Percentiles rank a stretch among this genome's conserved stretches.
Conservation (phyloP, 139 green algal species). For the Tetraselmis striata region DNA sequence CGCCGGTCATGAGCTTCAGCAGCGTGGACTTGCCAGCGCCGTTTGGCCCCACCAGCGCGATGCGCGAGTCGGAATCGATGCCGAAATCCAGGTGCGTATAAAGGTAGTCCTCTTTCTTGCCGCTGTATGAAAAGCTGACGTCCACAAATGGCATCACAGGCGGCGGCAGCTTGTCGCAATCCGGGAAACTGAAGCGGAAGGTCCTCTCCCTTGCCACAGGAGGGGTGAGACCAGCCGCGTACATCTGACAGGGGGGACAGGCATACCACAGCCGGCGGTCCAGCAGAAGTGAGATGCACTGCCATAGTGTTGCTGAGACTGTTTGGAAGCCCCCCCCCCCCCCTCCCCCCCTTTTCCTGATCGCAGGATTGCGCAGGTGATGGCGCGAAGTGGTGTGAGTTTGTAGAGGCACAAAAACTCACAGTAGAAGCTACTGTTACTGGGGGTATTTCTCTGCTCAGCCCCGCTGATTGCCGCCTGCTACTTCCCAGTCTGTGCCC, state of each 20-base stretch:
- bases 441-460: too few species aligned
- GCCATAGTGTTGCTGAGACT: too few species aligned
- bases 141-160: slow-evolving; percentile 64
- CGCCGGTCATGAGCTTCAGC: slow-evolving; percentile 91
- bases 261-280: too few species aligned
- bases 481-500: too few species aligned
- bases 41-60: slow-evolving; percentile 92
- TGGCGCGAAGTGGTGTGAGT: too few species aligned
- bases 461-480: too few species aligned
- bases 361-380: too few species aligned
- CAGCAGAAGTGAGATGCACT: too few species aligned
- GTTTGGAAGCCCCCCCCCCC: too few species aligned
- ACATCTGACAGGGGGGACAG: not conserved
- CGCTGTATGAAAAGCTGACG: slow-evolving; percentile 49
- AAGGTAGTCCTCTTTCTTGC: slow-evolving; percentile 35
- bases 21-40: slow-evolving; percentile 91
- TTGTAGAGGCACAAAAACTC: too few species aligned
- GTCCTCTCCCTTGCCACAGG: slow-evolving; percentile 47
- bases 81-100: slow-evolving; percentile 81
- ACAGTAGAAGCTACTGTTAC: too few species aligned
- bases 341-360: too few species aligned
- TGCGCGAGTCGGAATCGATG: slow-evolving; percentile 87
- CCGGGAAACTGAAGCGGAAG: slow-evolving; percentile 61
- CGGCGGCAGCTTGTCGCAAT: slow-evolving; percentile 69
- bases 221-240: slow-evolving; percentile 49